Evolutionary conservation across 1,284 basidiomycete species (phyloP).

Genomic region (Cryptococcus sp.): DNA sequence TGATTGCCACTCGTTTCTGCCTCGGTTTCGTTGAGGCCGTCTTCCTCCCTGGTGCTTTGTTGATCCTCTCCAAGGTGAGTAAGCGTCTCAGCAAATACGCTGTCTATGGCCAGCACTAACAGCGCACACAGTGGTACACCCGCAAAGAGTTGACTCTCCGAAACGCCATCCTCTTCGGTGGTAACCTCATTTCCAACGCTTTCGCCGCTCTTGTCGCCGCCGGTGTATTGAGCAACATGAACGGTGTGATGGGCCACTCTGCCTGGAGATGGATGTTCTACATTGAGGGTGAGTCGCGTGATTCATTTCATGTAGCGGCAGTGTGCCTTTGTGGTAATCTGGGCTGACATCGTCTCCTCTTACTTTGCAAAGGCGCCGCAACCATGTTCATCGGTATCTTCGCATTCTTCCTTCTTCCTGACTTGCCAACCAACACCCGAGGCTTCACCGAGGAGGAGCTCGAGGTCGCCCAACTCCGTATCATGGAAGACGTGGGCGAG

Average conservation of each 20-base stretch:
- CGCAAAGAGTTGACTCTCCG: conserved; percentile 56
- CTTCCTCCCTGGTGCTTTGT: conserved; percentile 45
- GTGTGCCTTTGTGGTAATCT: too few species aligned
- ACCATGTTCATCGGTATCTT: conserved; percentile 62
- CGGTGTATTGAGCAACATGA: conserved; percentile 67
- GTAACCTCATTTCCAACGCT: conserved; percentile 70
- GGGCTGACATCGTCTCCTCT: too few species aligned
- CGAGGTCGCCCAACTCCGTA: conserved; percentile 67
- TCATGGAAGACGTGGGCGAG: conserved; percentile 74
- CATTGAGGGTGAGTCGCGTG: conserved; percentile 59
- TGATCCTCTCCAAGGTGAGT: conserved; percentile 58
- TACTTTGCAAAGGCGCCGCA: conserved; percentile 35
- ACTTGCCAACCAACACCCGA: conserved; percentile 67
- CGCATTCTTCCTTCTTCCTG: conserved; percentile 70
- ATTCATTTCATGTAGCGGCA: not conserved
- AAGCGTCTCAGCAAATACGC: not conserved
- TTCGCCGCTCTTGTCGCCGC: conserved; percentile 78
- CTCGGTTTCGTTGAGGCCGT: conserved; percentile 36
- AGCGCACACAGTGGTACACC: conserved; percentile 35
- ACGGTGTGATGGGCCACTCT: conserved; percentile 65
- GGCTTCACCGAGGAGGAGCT: conserved; percentile 64
- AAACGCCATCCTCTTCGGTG: conserved; percentile 67
- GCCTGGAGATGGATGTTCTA: conserved; percentile 81
- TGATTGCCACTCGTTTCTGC: conserved; percentile 35
- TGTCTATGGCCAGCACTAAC: not conserved